Conservation (phyloP, 164 flowering plant genomes). For the Stephania yunnanensis region DNA sequence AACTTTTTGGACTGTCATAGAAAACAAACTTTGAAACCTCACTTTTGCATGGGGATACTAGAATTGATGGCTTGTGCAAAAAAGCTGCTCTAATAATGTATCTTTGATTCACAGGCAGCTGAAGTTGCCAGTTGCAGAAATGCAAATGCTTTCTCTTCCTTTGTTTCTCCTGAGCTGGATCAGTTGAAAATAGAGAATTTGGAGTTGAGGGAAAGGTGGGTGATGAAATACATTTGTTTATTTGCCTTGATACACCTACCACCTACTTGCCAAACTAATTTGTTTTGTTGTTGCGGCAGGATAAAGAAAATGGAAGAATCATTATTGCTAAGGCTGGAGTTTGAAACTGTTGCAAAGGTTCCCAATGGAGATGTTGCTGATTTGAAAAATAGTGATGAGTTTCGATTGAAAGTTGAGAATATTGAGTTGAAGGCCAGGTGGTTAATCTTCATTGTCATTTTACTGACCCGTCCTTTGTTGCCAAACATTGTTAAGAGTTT, state of each 20-base stretch:
- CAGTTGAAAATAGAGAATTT: constrained; percentile 34
- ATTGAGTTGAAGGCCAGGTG: constrained; percentile 43
- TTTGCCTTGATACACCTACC: neutral
- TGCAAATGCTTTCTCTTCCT: constrained; percentile 8
- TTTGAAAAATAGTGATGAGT: constrained; percentile 12
- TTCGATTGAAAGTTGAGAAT: constrained; percentile 50
- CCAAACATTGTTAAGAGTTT: neutral
- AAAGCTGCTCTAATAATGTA: neutral
- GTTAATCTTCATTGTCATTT: neutral
- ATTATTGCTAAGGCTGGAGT: constrained; percentile 29
- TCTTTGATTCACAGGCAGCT: constrained; percentile 21
- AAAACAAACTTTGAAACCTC: neutral
- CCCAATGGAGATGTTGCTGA: constrained; percentile 22
- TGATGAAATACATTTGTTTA: neutral
- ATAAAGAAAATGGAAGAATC: constrained; percentile 39
- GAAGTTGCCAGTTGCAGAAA: constrained; percentile 9
- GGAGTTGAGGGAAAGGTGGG: constrained; percentile 43
- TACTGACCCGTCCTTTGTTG: neutral
- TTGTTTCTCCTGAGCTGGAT: constrained; percentile 22
- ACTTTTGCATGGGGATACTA: neutral
- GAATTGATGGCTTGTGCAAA: neutral
- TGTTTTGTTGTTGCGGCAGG: constrained; percentile 24
- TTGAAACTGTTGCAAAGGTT: constrained; percentile 44
- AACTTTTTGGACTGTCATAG: neutral
- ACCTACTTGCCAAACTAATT: neutral